A percentile compares a stretch with the other conserved stretches of the same genome.
phyloP scores from a whole-genome alignment of 2,329 filamentous ascomycete genomes.

The Trichophyton benhamiae region DNA sequence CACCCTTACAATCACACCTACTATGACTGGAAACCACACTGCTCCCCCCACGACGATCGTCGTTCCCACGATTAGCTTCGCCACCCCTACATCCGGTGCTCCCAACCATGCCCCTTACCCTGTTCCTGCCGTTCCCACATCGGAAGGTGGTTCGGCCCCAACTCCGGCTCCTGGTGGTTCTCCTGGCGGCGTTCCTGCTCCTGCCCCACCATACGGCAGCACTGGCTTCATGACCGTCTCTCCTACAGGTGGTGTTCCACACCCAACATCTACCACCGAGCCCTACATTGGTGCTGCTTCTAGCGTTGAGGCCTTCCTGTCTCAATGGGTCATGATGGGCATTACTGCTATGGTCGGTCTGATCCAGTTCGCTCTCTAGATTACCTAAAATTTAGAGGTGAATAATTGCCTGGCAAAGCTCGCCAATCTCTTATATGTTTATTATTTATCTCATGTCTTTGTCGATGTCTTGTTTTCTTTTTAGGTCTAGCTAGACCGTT shows the following conservation, averaged over 20 bases:
- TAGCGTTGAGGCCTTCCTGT: not conserved
- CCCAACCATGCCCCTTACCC: slow-evolving; percentile 19
- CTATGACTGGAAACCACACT: slow-evolving; percentile 11
- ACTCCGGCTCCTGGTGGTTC: not conserved
- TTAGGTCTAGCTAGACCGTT: not conserved
- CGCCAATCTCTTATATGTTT: not conserved
- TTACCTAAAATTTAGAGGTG: not conserved
- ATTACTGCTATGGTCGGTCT: not conserved
- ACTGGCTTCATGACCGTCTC: slow-evolving; percentile 11
- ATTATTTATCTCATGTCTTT: slow-evolving; percentile 1
- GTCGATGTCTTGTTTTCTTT: slow-evolving; percentile 2
- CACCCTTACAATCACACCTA: slow-evolving; percentile 30
- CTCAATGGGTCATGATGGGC: not conserved
- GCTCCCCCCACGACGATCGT: slow-evolving; percentile 25
- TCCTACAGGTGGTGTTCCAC: slow-evolving; percentile 13
- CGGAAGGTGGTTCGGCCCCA: slow-evolving; percentile 8
- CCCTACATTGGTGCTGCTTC: slow-evolving; percentile 13
- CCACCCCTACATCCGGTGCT: slow-evolving; percentile 13
- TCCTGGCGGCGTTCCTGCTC: not conserved
- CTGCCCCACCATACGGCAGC: slow-evolving; percentile 1
- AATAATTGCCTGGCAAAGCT: not conserved
- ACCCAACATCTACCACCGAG: slow-evolving; percentile 6
- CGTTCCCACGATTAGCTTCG: slow-evolving; percentile 36
- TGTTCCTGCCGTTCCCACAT: slow-evolving; percentile 20
- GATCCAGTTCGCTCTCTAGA: slow-evolving; percentile 2